phyloP scores from a whole-genome alignment of 2,329 filamentous ascomycete species.

The Diaporthe sp. region DNA sequence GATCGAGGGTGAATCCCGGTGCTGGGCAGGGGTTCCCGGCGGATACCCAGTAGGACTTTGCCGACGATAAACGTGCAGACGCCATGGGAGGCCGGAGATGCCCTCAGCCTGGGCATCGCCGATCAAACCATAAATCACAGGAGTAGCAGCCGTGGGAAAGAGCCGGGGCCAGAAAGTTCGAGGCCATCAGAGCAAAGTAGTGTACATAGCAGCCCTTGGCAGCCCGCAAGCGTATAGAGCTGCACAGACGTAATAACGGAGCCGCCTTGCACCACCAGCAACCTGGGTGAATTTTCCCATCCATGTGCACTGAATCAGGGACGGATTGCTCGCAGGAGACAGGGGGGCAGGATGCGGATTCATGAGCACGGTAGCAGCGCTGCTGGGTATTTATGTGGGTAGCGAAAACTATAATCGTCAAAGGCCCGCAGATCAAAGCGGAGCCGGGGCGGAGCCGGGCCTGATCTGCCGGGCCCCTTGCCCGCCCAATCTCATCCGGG shows the following conservation, averaged over 20 bases:
- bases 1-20: background rate
- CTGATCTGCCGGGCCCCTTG: background rate
- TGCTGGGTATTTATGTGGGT: background rate
- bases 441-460: constrained; percentile 14
- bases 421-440: constrained; percentile 13
- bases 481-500: background rate
- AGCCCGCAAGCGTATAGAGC: background rate
- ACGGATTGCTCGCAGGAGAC: constrained; percentile 6
- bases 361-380: background rate
- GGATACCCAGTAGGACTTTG: background rate
- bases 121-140: background rate
- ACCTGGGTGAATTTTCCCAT: background rate
- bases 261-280: background rate
- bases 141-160: background rate
- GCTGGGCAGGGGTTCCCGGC: background rate
- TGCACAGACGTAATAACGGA: background rate
- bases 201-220: background rate
- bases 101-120: background rate
- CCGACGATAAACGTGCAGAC: background rate
- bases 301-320: background rate
- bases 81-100: background rate
- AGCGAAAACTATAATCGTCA: background rate
- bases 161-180: background rate
- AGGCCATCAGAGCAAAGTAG: background rate
- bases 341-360: background rate